These are phyloP conservation scores for Halenospora varia DNA, from an alignment of 495 filamentous ascomycete genomes.

Conservation along the genomic window DNA sequence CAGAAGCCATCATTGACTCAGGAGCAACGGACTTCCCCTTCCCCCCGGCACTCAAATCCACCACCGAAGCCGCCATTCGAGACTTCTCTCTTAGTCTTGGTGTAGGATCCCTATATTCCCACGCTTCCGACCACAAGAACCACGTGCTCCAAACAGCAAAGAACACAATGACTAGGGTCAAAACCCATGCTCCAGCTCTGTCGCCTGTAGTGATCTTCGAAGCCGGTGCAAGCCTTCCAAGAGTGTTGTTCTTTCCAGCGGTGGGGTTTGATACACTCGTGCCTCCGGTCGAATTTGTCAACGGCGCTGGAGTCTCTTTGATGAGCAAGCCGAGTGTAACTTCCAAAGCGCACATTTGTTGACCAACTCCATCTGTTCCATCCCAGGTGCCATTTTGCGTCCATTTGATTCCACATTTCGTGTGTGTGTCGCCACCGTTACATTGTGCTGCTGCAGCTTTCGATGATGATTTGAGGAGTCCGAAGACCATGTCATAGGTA, in stretches of 20 bases:
- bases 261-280: conserved; percentile 68
- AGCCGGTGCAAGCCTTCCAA: conserved; percentile 27
- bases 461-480: conserved; percentile 57
- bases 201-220: conserved; percentile 37
- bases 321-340: conserved; percentile 56
- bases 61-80: not conserved
- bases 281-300: conserved; percentile 63
- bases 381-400: conserved; percentile 56
- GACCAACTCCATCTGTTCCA: conserved; percentile 52
- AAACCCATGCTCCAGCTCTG: conserved; percentile 55
- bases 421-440: conserved; percentile 50
- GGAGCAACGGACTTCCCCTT: not conserved
- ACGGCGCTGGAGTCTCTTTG: conserved; percentile 35
- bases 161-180: conserved; percentile 40
- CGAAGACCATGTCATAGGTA: conserved; percentile 53
- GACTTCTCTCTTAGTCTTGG: not conserved
- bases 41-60: not conserved
- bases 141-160: not conserved
- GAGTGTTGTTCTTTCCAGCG: conserved; percentile 43
- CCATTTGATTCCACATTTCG: conserved; percentile 70
- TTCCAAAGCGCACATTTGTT: conserved; percentile 68
- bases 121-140: conserved; percentile 11
- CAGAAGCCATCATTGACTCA: not conserved
- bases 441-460: conserved; percentile 68
- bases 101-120: not conserved